These are phyloP conservation scores for Rhodotorula sp. DNA, from an alignment of 1,284 basidiomycete species.

Conservation along the genomic window DNA sequence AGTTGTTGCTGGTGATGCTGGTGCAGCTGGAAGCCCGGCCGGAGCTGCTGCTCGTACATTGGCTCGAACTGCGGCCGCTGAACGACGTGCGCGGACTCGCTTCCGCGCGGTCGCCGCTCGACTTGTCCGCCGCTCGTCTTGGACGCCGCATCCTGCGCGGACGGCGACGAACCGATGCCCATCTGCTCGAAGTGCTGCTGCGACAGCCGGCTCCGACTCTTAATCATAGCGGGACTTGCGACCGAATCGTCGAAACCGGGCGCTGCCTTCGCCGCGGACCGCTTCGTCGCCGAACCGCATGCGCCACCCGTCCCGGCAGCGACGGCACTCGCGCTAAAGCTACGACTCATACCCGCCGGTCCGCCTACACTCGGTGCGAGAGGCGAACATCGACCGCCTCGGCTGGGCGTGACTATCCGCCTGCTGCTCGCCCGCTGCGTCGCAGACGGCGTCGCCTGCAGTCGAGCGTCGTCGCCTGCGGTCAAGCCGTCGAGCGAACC, in stretches of 20 bases:
- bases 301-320: not conserved
- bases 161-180: not conserved
- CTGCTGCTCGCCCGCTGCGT: not conserved
- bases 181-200: slow-evolving; percentile 30
- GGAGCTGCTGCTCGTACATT: not conserved
- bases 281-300: not conserved
- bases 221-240: slow-evolving; percentile 35
- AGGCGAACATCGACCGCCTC: slow-evolving; percentile 9
- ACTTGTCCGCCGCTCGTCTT: not conserved
- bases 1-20: slow-evolving; percentile 1
- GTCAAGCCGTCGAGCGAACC: not conserved
- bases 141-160: not conserved
- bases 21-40: not conserved
- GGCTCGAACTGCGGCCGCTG: not conserved
- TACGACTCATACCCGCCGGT: slow-evolving; percentile 19
- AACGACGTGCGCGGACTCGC: not conserved
- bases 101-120: not conserved
- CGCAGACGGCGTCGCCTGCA: slow-evolving; percentile 11
- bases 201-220: slow-evolving; percentile 24
- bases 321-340: slow-evolving; percentile 28
- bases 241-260: slow-evolving; percentile 27
- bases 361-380: not conserved
- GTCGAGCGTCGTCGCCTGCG: not conserved
- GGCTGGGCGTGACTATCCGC: slow-evolving; percentile 5
- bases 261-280: not conserved